These are phyloP conservation scores for Ceratocystis eucalypticola DNA, from an alignment of 2,329 filamentous ascomycete species.

Conservation along the genomic window DNA sequence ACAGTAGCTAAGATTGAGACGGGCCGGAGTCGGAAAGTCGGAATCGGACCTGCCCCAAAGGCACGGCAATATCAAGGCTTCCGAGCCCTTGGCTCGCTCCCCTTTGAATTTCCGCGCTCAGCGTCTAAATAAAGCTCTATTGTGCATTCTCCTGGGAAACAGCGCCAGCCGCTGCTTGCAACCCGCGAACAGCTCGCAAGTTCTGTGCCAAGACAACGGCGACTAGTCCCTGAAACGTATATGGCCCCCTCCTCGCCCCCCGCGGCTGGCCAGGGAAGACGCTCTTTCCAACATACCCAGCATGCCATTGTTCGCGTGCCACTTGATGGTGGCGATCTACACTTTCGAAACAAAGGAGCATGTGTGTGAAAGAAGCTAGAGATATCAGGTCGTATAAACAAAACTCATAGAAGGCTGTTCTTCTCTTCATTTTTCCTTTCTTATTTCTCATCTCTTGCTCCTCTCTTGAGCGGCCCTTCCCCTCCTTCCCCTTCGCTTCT, in stretches of 20 bases:
- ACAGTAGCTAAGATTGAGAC: too few relatives aligned
- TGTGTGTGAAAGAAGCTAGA: background rate
- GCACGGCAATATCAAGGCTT: too few relatives aligned
- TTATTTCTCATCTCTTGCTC: background rate
- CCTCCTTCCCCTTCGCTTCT: background rate
- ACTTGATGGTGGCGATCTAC: background rate
- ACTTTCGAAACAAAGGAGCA: slow-evolving; percentile 2
- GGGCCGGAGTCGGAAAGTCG: too few relatives aligned
- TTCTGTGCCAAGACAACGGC: slow-evolving; percentile 7
- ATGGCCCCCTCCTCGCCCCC: background rate
- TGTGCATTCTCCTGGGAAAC: background rate
- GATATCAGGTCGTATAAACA: background rate
- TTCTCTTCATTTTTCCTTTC: background rate
- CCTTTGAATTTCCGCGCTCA: background rate
- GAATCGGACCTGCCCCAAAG: too few relatives aligned
- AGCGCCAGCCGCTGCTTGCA: background rate
- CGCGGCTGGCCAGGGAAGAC: background rate
- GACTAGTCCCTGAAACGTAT: slow-evolving; percentile 8
- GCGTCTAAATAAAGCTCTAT: background rate
- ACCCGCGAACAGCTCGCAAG: background rate
- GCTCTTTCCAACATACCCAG: background rate
- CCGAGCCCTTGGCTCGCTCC: too few relatives aligned
- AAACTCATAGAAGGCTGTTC: background rate
- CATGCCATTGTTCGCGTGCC: background rate
- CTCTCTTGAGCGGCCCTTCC: background rate